These are phyloP conservation scores for Salix purpurea DNA, from an alignment of 345 rosid genomes.

Conservation along the genomic window DNA sequence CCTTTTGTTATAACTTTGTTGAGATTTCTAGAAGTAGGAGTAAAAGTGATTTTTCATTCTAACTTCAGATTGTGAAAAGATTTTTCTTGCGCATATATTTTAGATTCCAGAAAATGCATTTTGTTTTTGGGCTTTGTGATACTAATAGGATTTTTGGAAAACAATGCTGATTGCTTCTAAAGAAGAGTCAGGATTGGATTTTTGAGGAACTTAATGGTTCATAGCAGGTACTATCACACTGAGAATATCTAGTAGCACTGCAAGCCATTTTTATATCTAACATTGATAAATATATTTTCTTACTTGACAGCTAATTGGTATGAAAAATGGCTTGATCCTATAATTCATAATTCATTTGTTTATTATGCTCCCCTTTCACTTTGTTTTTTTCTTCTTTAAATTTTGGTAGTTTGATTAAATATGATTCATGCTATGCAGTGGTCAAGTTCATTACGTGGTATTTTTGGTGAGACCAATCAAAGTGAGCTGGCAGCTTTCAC, in stretches of 20 bases:
- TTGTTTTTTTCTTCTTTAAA: neutral
- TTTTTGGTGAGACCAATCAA: conserved; percentile 80
- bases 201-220: neutral
- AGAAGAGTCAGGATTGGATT: neutral
- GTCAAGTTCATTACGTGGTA: conserved; percentile 48
- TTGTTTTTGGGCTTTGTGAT: neutral
- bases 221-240: neutral
- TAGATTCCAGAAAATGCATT: neutral
- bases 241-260: neutral
- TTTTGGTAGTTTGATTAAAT: conserved; percentile 9
- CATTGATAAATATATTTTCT: neutral
- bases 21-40: neutral
- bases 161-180: neutral
- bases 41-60: neutral
- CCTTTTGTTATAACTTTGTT: neutral
- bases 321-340: neutral
- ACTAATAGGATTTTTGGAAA: neutral
- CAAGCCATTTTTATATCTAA: neutral
- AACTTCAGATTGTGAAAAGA: neutral
- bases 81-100: neutral
- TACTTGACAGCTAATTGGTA: neutral
- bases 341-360: neutral
- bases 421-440: conserved; percentile 41
- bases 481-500: conserved; percentile 93
- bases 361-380: neutral